These are phyloP conservation scores for Amaranthus palmeri DNA, from an alignment of 148 eudicot species.

Conservation along the genomic window DNA sequence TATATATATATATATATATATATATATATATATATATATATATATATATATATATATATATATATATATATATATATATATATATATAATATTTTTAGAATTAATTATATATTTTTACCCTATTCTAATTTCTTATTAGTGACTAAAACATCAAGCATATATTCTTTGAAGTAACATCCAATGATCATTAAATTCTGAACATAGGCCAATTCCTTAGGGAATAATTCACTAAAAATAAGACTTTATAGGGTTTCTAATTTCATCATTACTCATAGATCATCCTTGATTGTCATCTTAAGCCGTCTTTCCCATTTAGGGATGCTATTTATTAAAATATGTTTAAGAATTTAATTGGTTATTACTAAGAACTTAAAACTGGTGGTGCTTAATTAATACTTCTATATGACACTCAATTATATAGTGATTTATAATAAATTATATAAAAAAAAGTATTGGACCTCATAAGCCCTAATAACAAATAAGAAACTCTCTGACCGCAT, in stretches of 20 bases:
- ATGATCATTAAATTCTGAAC: conserved; percentile 14
- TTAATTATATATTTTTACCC: too few species aligned
- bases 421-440: neutral
- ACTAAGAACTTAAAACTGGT: conserved; percentile 14
- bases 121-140: neutral
- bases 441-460: neutral
- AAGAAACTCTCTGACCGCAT: too few species aligned
- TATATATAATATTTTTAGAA: too few species aligned
- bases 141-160: conserved; percentile 17
- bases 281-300: conserved; percentile 13
- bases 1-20: too few species aligned
- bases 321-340: neutral
- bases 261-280: conserved; percentile 14
- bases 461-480: too few species aligned
- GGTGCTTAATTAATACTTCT: conserved; percentile 15
- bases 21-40: too few species aligned
- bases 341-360: conserved; percentile 1
- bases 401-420: conserved; percentile 24
- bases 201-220: conserved; percentile 3
- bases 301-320: conserved; percentile 25
- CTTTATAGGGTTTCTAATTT: conserved; percentile 16
- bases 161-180: conserved; percentile 20
- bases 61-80: too few species aligned
- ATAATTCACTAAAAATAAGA: conserved; percentile 7
- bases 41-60: too few species aligned